Evolutionary conservation across 2,329 filamentous ascomycete genomes (phyloP).

Genomic region (Xylariaceae sp.): DNA sequence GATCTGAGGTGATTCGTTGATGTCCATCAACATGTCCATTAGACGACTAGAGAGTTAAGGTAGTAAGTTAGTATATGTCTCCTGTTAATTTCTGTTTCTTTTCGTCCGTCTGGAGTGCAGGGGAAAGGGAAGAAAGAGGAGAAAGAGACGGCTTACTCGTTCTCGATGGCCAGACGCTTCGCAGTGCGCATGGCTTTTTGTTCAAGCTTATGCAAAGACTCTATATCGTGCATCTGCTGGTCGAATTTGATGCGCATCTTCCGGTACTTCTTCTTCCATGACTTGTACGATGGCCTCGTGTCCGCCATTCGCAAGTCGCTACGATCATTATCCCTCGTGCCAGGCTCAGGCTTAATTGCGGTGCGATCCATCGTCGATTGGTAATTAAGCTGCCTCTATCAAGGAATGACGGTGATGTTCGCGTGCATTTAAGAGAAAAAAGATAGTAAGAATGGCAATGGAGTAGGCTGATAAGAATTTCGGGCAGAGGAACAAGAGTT

Average conservation of each 20-base stretch:
- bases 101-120: no score
- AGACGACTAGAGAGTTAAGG: constrained; percentile 64
- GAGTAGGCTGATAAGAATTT: not conserved
- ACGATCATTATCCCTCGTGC: constrained; percentile 38
- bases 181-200: constrained; percentile 79
- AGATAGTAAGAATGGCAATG: not conserved
- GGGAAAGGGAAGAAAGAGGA: constrained; percentile 12
- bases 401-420: not conserved
- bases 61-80: constrained; percentile 2
- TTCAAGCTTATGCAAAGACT: constrained; percentile 79
- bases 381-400: not conserved
- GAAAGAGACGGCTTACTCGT: constrained; percentile 69
- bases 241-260: constrained; percentile 86
- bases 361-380: constrained; percentile 29
- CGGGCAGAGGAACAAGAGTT: not conserved
- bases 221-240: constrained; percentile 76
- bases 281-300: constrained; percentile 61
- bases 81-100: not conserved
- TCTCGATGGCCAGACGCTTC: constrained; percentile 84
- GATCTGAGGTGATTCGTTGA: constrained; percentile 84
- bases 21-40: constrained; percentile 83
- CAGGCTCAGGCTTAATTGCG: constrained; percentile 35
- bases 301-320: constrained; percentile 42
- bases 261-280: constrained; percentile 91
- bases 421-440: not conserved